Evolutionary conservation across 257 asterid genomes (phyloP), one percentile per base, ranked within the genome.

Genomic region (Lavandula angustifolia): DNA sequence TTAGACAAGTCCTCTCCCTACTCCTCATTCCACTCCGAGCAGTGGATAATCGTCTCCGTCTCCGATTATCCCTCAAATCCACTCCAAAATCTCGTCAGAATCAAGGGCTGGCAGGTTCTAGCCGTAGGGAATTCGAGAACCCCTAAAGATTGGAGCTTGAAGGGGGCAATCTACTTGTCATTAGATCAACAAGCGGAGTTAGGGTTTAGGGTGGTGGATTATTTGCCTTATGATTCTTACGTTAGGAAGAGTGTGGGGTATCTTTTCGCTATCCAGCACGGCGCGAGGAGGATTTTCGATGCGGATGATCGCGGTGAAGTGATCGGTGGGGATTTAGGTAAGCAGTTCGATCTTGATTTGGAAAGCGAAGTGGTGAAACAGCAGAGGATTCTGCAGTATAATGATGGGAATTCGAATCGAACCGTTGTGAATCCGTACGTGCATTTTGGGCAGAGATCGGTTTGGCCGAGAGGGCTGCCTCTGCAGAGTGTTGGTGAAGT

Each of bases 391-490:
- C 75, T 86, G 71, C 91, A 84, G 72, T 86, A 84, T 61, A 78
- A 69, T 70, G 77, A 73, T 60, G 84, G 75, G 77, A 76, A 66
- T 78, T 77, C 76, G 11, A 86, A 84, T 73, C 73, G 95, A 76
- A 84, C 79, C 13, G 79, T 86, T 49, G 88, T 86, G 67, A 86
- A 86, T 44, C 95, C 95, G 3, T 86, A 81, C 67, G 78, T 84
- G 33, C 95, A 86, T 80, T 86, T 86, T 18, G 95, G 95, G 54
- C 95, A 86, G 66, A 68, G 91, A 64, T 86, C 95, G 0, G 88
- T 86, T 73, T 86, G 95, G 95, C 95, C 95, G 0, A 80, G 95
- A 60, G 95, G 95, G 37, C 72, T 86, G 74, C 95, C 95, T 3
- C 77, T 86, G 79, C 87, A 86, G 70, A 86, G 76, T 84, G 95